phyloP scores from a whole-genome alignment of 2,329 filamentous ascomycete species.

The Myriosclerotinia scirpicola region DNA sequence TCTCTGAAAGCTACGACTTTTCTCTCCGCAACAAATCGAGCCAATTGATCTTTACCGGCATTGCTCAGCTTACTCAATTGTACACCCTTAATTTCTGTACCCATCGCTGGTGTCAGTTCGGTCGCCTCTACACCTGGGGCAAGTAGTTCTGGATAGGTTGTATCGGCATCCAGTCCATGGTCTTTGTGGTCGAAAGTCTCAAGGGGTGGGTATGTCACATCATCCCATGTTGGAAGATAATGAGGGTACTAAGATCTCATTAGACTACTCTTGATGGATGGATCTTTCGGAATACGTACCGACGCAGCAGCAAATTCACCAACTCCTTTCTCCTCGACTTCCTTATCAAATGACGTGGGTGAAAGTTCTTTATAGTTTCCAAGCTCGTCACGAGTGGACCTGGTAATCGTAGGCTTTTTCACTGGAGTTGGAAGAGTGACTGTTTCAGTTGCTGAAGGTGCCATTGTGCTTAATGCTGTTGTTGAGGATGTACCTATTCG shows the following conservation, averaged over 20 bases:
- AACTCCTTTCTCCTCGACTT: constrained; percentile 37
- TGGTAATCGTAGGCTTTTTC: constrained; percentile 26
- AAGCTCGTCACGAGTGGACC: constrained; percentile 30
- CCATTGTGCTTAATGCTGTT: constrained; percentile 29
- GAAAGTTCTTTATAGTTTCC: constrained; percentile 39
- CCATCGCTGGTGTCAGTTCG: constrained; percentile 71
- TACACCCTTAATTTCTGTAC: constrained; percentile 68
- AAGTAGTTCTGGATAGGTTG: constrained; percentile 67
- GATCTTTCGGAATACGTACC: constrained; percentile 27
- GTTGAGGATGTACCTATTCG: background rate
- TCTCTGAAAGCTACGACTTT: constrained; percentile 78
- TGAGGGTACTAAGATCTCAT: constrained; percentile 40
- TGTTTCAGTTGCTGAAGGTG: constrained; percentile 38
- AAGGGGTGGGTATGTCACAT: constrained; percentile 64
- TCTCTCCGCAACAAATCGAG: constrained; percentile 71
- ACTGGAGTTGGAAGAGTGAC: constrained; percentile 28
- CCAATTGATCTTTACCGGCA: constrained; percentile 74
- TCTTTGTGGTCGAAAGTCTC: constrained; percentile 71
- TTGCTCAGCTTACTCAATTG: constrained; percentile 68
- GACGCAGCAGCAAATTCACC: constrained; percentile 36
- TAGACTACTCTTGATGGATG: background rate
- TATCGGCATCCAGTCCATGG: constrained; percentile 73
- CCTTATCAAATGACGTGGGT: constrained; percentile 37
- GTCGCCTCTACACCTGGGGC: constrained; percentile 51
- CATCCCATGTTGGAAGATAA: constrained; percentile 69